Conservation (phyloP, 352 stramenopile species). For the Phytopythium vexans region DNA sequence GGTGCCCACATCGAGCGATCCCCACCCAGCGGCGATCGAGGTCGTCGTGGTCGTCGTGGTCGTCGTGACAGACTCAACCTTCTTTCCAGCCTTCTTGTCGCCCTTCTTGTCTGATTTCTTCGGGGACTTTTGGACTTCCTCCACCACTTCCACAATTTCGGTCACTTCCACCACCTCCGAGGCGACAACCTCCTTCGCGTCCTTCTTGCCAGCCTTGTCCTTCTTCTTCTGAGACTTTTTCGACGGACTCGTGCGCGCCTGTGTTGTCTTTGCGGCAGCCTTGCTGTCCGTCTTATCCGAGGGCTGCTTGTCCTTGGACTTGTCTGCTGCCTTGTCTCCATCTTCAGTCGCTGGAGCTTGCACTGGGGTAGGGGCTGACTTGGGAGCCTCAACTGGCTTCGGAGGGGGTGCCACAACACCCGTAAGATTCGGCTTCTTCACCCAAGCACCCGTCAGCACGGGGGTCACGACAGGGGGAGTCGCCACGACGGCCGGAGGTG, state of each 20-base stretch:
- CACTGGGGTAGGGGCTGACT: constrained; percentile 4
- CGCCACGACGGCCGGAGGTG: constrained; percentile 28
- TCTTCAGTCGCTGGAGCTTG: not conserved
- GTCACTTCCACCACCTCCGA: constrained; percentile 14
- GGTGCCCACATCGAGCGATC: constrained; percentile 61
- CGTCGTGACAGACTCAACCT: constrained; percentile 29
- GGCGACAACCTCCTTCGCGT: not conserved
- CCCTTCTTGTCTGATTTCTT: constrained; percentile 18
- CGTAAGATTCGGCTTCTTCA: constrained; percentile 67
- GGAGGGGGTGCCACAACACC: constrained; percentile 19
- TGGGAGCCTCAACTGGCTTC: constrained; percentile 19
- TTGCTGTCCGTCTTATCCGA: constrained; percentile 1
- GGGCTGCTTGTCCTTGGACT: not conserved
- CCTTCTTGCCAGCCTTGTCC: constrained; percentile 29
- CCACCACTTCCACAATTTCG: constrained; percentile 18
- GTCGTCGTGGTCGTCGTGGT: constrained; percentile 24
- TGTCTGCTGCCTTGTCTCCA: constrained; percentile 1
- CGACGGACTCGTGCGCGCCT: constrained; percentile 25
- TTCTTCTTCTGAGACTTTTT: constrained; percentile 48
- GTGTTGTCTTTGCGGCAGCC: not conserved
- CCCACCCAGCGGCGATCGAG: constrained; percentile 55
- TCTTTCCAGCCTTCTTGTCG: constrained; percentile 39
- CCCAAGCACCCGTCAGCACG: constrained; percentile 65
- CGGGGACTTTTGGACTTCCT: constrained; percentile 27
- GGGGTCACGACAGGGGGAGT: constrained; percentile 46